Conservation (phyloP, 371 early-diverging fungal genomes). For the Syncephalastrum racemosum region DNA sequence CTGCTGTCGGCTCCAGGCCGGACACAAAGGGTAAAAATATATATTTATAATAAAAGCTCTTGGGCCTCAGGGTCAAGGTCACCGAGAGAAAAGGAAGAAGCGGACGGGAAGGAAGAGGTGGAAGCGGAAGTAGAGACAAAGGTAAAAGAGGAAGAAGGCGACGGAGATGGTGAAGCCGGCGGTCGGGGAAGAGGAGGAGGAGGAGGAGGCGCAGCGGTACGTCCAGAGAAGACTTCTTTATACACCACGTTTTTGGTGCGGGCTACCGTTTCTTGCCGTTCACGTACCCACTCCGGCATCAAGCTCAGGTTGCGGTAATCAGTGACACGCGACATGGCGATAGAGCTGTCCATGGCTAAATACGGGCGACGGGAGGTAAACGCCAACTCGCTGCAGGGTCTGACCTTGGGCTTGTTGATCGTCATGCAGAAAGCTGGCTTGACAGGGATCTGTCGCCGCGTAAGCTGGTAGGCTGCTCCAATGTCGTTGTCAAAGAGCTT, state of each 20-base stretch:
- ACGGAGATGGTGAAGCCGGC: no score
- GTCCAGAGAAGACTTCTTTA: constrained; percentile 1
- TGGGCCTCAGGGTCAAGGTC: no score
- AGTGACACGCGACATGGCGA: constrained; percentile 19
- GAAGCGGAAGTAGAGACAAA: no score
- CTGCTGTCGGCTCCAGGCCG: no score
- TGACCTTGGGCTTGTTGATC: constrained; percentile 33
- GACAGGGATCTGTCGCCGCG: constrained; percentile 18
- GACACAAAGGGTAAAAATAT: no score
- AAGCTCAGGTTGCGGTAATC: not conserved
- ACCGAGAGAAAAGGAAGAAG: no score
- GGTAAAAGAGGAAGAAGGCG: no score
- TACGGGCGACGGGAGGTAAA: constrained; percentile 19
- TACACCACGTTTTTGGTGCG: constrained; percentile 4
- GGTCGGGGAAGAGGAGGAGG: no score
- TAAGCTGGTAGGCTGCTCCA: not conserved
- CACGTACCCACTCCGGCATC: constrained; percentile 1
- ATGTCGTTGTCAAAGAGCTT: not conserved
- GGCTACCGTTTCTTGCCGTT: not conserved
- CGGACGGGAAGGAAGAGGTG: no score
- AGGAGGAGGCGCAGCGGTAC: no score
- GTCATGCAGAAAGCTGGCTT: constrained; percentile 23
- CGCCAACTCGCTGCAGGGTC: constrained; percentile 15
- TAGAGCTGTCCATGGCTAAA: constrained; percentile 24
- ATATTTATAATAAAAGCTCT: no score